phyloP scores from a whole-genome alignment of 176 grass and related monocot genomes.

The Juncus effusus region DNA sequence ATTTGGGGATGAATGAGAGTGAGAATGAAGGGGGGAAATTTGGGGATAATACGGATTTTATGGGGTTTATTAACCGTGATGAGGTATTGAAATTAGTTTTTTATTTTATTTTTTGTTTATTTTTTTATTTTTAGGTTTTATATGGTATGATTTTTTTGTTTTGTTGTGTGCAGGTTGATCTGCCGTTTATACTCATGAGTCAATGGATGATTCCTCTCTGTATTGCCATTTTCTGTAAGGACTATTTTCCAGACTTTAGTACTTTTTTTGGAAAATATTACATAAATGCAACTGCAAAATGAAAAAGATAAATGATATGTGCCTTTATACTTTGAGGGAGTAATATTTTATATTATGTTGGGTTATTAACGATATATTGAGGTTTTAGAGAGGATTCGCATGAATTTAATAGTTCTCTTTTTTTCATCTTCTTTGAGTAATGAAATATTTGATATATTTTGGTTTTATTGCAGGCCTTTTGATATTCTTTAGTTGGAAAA shows the following conservation, averaged over 20 bases:
- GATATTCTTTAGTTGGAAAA: conserved; percentile 73
- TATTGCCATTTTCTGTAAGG: conserved; percentile 68
- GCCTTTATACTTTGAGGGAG: too few species aligned
- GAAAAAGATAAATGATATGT: too few species aligned
- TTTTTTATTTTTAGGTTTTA: conserved; percentile 15
- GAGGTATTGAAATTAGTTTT: conserved; percentile 53
- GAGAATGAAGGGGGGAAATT: conserved; percentile 37
- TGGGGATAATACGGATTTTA: conserved; percentile 59
- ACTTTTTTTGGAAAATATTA: conserved; percentile 3
- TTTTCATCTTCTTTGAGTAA: too few species aligned
- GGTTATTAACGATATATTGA: too few species aligned
- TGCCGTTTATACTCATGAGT: conserved; percentile 64
- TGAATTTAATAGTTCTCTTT: too few species aligned
- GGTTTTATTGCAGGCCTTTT: conserved; percentile 53
- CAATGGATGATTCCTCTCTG: conserved; percentile 90
- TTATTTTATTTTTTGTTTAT: conserved; percentile 22
- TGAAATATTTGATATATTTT: not conserved
- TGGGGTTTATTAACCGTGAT: conserved; percentile 64
- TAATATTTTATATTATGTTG: too few species aligned
- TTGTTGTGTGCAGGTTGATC: conserved; percentile 57
- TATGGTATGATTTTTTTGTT: not conserved
- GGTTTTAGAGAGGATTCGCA: too few species aligned
- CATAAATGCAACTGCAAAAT: conserved; percentile 1
- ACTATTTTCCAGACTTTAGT: not conserved
- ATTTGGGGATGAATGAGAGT: conserved; percentile 32